Evolutionary conservation across 306 rosid species (phyloP), one percentile per base, ranked within the genome.

Genomic region (Casuarina cunninghamiana): DNA sequence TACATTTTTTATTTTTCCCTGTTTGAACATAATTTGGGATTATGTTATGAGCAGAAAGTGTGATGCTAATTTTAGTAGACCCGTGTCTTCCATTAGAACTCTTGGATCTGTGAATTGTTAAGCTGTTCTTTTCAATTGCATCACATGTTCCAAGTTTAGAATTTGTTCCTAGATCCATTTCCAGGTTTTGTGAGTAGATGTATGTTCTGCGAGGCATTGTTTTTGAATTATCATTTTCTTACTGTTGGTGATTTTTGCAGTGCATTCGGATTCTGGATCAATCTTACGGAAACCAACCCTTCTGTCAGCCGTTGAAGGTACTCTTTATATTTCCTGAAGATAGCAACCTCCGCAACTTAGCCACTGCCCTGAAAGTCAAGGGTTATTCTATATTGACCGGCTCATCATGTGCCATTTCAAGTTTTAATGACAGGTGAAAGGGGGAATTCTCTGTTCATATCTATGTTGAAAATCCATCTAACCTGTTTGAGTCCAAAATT

Each of bases 261-360:
- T 80, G 87, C 74, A 60, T 85, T 57, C 80, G 74, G 75, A 74
- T 77, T 83, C 74, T 90, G 65, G 84, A 84, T 71, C 81, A 69
- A 66, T 79, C 78, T 58, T 48, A 60, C 79, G 79, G 81, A 66
- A 79, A 79, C 45, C 35, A n/a, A 50, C 70, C 43, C 82, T 5
- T 15, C 16, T 15, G 55, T 38, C 74, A 62, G 41, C 87, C 63
- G 38, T 79, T 84, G 71, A 79, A 86, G 51, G 78, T 87, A 83
- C 86, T 89, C 54, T 85, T 63, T 81, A 75, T 90, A 62, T 75
- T 85, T 17, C 84, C 86, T 83, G 85, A 85, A 70, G 89, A 81
- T 69, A 57, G 79, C 60, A 87, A 84, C 74, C 32, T 77, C 74
- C 57, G 51, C 51, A 73, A 85, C 58, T 69, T 92, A 82, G 85